These are phyloP conservation scores for Torrubiellomyces zombiae DNA, from an alignment of 2,329 filamentous ascomycete genomes.

Conservation along the genomic window DNA sequence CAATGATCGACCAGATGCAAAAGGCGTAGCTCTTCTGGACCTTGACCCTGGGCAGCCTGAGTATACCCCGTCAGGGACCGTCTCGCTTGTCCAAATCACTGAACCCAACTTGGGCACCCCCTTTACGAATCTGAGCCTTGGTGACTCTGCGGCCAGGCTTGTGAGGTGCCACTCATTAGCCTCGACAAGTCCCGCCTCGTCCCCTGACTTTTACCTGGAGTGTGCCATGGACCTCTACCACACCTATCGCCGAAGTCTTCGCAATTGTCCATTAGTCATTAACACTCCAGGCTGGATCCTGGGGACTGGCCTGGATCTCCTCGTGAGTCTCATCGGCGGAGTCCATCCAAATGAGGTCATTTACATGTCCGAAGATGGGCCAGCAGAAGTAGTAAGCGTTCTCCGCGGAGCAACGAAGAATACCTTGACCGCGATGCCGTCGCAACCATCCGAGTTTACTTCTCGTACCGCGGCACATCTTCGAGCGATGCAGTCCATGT, in stretches of 20 bases:
- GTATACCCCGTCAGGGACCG: constrained; percentile 50
- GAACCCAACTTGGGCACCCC: constrained; percentile 47
- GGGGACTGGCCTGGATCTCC: constrained; percentile 49
- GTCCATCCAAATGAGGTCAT: constrained; percentile 44
- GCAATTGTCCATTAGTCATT: constrained; percentile 42
- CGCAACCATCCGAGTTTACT: constrained; percentile 37
- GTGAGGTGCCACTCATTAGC: constrained; percentile 51
- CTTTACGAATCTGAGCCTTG: constrained; percentile 40
- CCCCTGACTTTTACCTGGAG: constrained; percentile 48
- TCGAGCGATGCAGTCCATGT: constrained; percentile 60
- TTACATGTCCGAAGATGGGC: constrained; percentile 51
- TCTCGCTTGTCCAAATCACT: constrained; percentile 48
- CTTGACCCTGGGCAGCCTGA: constrained; percentile 66
- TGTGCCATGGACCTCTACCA: constrained; percentile 47
- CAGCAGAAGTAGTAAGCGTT: constrained; percentile 36
- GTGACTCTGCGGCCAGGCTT: constrained; percentile 17
- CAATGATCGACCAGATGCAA: constrained; percentile 6
- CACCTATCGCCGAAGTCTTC: constrained; percentile 32
- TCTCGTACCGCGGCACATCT: constrained; percentile 48
- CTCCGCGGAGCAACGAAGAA: constrained; percentile 28
- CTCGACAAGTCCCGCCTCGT: constrained; percentile 45
- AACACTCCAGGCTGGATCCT: constrained; percentile 64
- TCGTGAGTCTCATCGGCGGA: constrained; percentile 37
- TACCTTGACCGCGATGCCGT: constrained; percentile 36
- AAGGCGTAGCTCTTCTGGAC: constrained; percentile 45